Evolutionary conservation across 176 grass and related monocot genomes (phyloP).

Genomic region (Bolboschoenus planiculmis): DNA sequence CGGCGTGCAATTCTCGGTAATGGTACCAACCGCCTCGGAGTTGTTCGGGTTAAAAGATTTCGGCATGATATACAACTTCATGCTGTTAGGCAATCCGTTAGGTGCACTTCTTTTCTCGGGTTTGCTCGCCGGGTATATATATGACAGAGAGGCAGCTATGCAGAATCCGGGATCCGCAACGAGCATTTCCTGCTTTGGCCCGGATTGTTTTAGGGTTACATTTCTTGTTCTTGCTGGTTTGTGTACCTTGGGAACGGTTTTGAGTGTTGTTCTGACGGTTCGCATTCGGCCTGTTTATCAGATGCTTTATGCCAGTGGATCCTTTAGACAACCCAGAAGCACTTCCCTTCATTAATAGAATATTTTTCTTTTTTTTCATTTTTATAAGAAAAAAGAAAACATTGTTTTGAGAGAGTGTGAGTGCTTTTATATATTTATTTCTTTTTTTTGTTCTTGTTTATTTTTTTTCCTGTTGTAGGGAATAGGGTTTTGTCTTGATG

Average conservation of each 20-base stretch:
- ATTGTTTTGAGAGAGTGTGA: neutral
- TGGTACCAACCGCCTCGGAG: conserved; percentile 84
- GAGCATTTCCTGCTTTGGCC: conserved; percentile 51
- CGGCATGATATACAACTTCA: conserved; percentile 90
- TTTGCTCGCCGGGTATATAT: conserved; percentile 80
- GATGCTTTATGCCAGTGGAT: conserved; percentile 77
- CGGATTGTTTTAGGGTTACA: conserved; percentile 70
- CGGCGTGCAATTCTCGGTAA: conserved; percentile 76
- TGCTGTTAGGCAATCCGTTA: conserved; percentile 79
- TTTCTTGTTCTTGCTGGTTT: conserved; percentile 60
- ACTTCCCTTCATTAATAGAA: conserved; percentile 24
- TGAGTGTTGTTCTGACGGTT: conserved; percentile 53
- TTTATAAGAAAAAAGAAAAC: neutral
- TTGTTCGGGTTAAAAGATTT: conserved; percentile 83
- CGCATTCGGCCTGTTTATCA: conserved; percentile 78
- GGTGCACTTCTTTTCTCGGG: conserved; percentile 83
- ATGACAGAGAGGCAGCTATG: conserved; percentile 64
- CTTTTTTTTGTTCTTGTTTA: neutral
- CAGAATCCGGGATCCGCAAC: conserved; percentile 48
- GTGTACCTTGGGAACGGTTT: conserved; percentile 52
- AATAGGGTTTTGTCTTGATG: neutral
- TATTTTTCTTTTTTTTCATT: neutral
- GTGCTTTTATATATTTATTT: neutral
- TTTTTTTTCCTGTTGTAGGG: neutral
- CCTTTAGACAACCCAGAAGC: conserved; percentile 68